Conservation (phyloP, 139 green algal genomes). For the Picochlorum sp. region DNA sequence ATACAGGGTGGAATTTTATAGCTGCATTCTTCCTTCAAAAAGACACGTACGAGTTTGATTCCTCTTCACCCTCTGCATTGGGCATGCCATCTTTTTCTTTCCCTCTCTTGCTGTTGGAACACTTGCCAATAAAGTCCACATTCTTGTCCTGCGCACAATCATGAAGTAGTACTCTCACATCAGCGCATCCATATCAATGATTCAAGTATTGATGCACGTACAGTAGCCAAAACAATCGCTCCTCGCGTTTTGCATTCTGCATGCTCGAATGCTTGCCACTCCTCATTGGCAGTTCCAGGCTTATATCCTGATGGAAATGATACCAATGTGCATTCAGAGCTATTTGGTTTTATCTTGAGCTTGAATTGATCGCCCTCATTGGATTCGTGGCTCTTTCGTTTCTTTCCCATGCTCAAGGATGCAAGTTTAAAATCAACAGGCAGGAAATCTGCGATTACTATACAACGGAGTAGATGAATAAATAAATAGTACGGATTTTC, state of each 20-base stretch:
- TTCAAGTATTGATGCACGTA: conserved; percentile 3
- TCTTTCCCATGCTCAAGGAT: conserved; percentile 12
- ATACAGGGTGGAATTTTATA: neutral
- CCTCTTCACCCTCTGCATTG: no score
- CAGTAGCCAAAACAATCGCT: conserved; percentile 23
- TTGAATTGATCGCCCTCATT: neutral
- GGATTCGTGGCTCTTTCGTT: conserved; percentile 6
- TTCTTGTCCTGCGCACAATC: conserved; percentile 10
- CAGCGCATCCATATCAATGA: no score
- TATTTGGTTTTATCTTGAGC: neutral
- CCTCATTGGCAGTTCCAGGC: conserved; percentile 6
- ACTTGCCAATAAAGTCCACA: conserved; percentile 23
- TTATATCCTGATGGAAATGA: conserved; percentile 29
- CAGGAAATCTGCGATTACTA: no score
- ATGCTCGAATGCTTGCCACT: conserved; percentile 24
- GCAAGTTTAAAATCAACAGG: no score
- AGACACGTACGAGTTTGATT: neutral
- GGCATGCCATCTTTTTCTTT: no score
- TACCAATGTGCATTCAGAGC: conserved; percentile 10
- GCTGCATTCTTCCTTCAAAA: neutral
- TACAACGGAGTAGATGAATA: no score
- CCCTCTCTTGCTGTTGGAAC: neutral
- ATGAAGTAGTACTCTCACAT: no score
- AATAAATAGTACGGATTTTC: neutral
- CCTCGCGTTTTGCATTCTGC: conserved; percentile 15